Evolutionary conservation across 176 grass and related monocot genomes (phyloP).

Genomic region (Echinochloa phyllopogon): DNA sequence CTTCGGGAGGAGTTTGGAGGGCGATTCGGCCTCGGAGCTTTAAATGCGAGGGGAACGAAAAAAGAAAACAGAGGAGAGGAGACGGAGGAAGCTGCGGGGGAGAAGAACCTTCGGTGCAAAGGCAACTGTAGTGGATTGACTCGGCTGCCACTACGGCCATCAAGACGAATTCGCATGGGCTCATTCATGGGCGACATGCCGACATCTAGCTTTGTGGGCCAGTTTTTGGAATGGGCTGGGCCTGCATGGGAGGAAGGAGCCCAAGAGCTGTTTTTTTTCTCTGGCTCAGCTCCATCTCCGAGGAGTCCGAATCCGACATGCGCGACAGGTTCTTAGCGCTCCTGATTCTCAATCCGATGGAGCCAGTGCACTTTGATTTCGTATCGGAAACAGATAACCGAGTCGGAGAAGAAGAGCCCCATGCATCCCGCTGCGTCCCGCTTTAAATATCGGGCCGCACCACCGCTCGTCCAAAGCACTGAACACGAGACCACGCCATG

Average conservation of each 20-base stretch:
- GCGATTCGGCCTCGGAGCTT: conserved; percentile 38
- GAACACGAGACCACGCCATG: background rate
- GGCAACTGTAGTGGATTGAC: background rate
- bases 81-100: conserved; percentile 15
- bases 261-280: background rate
- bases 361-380: background rate
- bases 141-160: background rate
- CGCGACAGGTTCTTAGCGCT: background rate
- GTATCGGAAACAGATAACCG: background rate
- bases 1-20: conserved; percentile 18
- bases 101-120: conserved; percentile 45
- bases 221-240: background rate
- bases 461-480: background rate
- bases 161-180: background rate
- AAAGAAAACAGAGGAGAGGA: background rate
- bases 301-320: background rate
- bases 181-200: background rate
- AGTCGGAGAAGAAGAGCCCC: background rate
- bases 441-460: background rate
- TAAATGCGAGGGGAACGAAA: background rate
- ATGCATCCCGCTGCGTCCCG: background rate
- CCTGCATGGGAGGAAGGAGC: background rate
- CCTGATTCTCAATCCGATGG: background rate
- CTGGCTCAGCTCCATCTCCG: background rate
- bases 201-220: background rate